These are phyloP conservation scores for Mediolabrus comicus DNA, from an alignment of 108 stramenopile species.

Conservation along the genomic window DNA sequence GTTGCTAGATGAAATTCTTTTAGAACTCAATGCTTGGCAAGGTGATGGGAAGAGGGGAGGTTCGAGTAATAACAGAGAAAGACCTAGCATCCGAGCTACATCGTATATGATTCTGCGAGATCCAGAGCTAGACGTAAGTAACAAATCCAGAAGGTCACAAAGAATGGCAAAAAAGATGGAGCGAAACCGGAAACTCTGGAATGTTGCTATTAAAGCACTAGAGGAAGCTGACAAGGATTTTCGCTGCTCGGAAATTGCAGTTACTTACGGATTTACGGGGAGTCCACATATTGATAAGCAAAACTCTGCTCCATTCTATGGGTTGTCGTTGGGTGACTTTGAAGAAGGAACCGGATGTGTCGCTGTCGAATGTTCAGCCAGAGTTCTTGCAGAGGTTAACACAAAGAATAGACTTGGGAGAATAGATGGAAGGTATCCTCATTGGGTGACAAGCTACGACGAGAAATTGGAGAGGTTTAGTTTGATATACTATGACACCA, in stretches of 20 bases:
- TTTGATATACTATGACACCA: constrained; percentile 38
- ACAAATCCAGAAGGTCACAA: constrained; percentile 7
- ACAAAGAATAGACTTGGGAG: constrained; percentile 41
- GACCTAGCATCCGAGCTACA: constrained; percentile 31
- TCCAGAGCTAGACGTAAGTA: constrained; percentile 3
- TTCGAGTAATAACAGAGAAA: constrained; percentile 13
- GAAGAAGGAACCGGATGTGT: constrained; percentile 36
- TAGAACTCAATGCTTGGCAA: constrained; percentile 23
- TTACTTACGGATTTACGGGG: constrained; percentile 46
- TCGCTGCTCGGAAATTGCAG: constrained; percentile 45
- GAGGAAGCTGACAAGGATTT: constrained; percentile 34
- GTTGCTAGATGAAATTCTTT: constrained; percentile 12
- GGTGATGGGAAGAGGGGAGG: constrained; percentile 14
- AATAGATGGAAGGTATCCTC: constrained; percentile 49
- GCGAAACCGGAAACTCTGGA: constrained; percentile 23
- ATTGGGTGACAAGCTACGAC: constrained; percentile 41
- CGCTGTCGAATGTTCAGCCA: constrained; percentile 30
- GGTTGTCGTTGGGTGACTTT: constrained; percentile 35
- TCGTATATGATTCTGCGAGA: constrained; percentile 35
- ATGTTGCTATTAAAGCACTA: constrained; percentile 33
- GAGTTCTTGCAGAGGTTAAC: constrained; percentile 29
- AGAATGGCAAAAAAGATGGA: constrained; percentile 32
- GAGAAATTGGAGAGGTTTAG: constrained; percentile 26
- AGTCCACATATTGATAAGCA: constrained; percentile 52
- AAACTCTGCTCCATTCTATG: constrained; percentile 46